These are phyloP conservation scores for Panicum miliaceum DNA, from an alignment of 176 grass and related monocot genomes.

Conservation along the genomic window DNA sequence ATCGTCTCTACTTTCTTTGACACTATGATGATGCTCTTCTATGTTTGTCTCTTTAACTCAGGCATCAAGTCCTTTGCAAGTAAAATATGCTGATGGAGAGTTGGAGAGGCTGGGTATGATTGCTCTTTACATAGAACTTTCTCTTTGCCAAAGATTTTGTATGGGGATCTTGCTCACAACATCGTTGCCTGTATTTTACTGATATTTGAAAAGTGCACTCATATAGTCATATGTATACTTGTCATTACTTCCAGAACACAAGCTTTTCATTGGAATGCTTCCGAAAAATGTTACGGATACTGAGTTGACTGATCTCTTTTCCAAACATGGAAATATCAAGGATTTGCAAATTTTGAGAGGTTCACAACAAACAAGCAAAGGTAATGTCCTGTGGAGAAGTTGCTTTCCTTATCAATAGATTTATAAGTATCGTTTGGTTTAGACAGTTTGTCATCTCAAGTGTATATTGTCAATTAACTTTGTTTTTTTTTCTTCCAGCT, in stretches of 20 bases:
- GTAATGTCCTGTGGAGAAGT: constrained; percentile 46
- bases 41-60: constrained; percentile 36
- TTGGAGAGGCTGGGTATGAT: constrained; percentile 95
- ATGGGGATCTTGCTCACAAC: background rate
- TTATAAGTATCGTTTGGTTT: constrained; percentile 2
- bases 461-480: constrained; percentile 36
- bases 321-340: constrained; percentile 87
- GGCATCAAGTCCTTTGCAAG: constrained; percentile 99
- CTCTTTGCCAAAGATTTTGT: constrained; percentile 9
- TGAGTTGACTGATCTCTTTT: constrained; percentile 80
- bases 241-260: constrained; percentile 70
- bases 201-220: constrained; percentile 28
- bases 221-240: constrained; percentile 24
- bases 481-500: constrained; percentile 43
- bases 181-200: background rate
- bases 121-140: constrained; percentile 30
- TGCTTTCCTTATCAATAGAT: constrained; percentile 31
- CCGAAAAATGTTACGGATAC: constrained; percentile 87
- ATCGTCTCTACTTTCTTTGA: constrained; percentile 24
- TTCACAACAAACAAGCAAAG: constrained; percentile 97
- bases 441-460: constrained; percentile 19
- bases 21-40: constrained; percentile 1
- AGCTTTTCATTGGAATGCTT: constrained; percentile 99
- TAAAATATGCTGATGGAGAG: constrained; percentile 99
- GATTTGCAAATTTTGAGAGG: constrained; percentile 98